Evolutionary conservation across 371 early-diverging fungal genomes (phyloP).

Genomic region (Mortierella sp.): DNA sequence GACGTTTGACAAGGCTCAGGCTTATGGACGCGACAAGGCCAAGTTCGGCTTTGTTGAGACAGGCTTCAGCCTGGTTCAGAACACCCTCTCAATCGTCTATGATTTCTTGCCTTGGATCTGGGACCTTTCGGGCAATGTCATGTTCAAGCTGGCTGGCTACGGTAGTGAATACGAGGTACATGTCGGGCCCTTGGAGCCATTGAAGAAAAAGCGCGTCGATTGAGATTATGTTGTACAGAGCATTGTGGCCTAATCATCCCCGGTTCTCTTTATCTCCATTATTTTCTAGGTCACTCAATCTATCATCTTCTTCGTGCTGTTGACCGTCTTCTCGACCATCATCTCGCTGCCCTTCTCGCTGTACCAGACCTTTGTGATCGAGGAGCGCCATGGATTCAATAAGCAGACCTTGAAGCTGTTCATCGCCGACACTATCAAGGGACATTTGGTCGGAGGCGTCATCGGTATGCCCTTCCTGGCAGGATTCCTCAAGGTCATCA

Average conservation of each 20-base stretch:
- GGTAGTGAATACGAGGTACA: constrained; percentile 80
- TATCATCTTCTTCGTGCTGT: constrained; percentile 79
- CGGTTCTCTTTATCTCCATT: background rate
- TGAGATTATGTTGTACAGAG: background rate
- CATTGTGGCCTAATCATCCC: background rate
- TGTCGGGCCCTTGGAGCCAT: background rate
- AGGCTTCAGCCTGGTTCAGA: constrained; percentile 73
- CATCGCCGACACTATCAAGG: constrained; percentile 87
- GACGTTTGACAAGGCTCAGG: constrained; percentile 87
- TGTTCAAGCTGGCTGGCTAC: constrained; percentile 70
- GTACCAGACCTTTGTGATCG: constrained; percentile 95
- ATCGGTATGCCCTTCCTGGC: constrained; percentile 87
- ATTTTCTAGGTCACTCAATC: constrained; percentile 83
- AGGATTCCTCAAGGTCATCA: constrained; percentile 88
- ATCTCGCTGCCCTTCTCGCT: constrained; percentile 86
- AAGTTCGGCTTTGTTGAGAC: constrained; percentile 81
- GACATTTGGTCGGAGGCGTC: constrained; percentile 72
- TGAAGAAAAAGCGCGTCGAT: background rate
- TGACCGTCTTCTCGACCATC: constrained; percentile 72
- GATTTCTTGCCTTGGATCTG: constrained; percentile 86
- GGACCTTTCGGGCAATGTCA: constrained; percentile 69
- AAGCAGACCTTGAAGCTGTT: constrained; percentile 91
- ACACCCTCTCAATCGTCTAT: constrained; percentile 71
- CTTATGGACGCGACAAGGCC: constrained; percentile 91
- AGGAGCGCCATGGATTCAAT: constrained; percentile 97